Evolutionary conservation across 306 rosid species (phyloP).

Genomic region (Glycine tomentella): DNA sequence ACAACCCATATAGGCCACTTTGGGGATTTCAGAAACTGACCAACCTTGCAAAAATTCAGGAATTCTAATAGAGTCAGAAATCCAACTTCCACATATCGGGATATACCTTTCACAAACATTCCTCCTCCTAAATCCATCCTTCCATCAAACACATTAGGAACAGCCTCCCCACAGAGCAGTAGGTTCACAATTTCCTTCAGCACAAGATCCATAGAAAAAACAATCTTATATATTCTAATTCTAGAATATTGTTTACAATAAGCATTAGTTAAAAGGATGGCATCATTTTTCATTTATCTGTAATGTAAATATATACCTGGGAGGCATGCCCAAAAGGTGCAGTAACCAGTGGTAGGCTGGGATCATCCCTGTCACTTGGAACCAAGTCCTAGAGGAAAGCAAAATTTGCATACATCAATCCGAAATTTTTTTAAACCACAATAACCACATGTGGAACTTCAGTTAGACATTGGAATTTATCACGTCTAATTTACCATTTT

Average conservation of each 20-base stretch:
- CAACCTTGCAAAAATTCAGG: constrained; percentile 92
- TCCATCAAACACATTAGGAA: constrained; percentile 91
- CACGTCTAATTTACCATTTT: constrained; percentile 21
- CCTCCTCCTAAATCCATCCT: constrained; percentile 96
- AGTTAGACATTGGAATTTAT: not conserved
- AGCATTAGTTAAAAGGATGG: constrained; percentile 13
- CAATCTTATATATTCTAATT: constrained; percentile 8
- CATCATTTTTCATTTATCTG: constrained; percentile 19
- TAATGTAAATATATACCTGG: constrained; percentile 62
- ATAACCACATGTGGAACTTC: not conserved
- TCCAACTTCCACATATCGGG: constrained; percentile 87
- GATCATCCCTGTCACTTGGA: constrained; percentile 97
- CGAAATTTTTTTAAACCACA: constrained; percentile 20
- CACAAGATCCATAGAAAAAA: constrained; percentile 43
- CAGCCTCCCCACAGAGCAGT: constrained; percentile 92
- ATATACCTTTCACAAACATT: constrained; percentile 87
- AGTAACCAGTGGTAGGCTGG: constrained; percentile 92
- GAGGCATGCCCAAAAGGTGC: constrained; percentile 99
- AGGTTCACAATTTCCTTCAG: constrained; percentile 90
- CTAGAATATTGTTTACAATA: constrained; percentile 36
- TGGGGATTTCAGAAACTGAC: constrained; percentile 82
- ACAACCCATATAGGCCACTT: constrained; percentile 99
- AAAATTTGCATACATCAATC: constrained; percentile 39
- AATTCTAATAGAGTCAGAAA: constrained; percentile 88
- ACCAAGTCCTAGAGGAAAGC: constrained; percentile 67